Percentiles rank a stretch among this genome's conserved stretches.
phyloP scores from a whole-genome alignment of 495 filamentous ascomycete species.

The Entonaema liquescens region DNA sequence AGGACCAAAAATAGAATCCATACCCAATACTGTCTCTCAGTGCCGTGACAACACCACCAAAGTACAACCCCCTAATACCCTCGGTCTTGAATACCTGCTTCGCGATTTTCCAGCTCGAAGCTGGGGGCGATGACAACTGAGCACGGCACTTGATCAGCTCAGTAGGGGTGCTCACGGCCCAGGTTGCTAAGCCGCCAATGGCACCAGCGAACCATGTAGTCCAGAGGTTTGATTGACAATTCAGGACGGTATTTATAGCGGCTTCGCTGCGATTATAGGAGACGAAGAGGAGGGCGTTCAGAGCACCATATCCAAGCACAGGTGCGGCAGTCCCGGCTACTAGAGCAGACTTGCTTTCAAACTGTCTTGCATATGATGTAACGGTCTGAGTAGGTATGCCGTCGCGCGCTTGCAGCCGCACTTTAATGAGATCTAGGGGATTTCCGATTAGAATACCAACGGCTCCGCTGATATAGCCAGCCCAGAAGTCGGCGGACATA shows the following conservation, averaged over 20 bases:
- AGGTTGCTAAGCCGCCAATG: constrained; percentile 79
- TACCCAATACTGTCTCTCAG: constrained; percentile 86
- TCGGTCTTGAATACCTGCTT: constrained; percentile 65
- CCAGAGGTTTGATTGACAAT: constrained; percentile 53
- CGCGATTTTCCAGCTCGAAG: constrained; percentile 68
- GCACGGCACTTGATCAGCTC: constrained; percentile 88
- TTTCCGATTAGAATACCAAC: constrained; percentile 87
- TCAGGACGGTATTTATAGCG: constrained; percentile 58
- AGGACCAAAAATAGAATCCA: constrained; percentile 93
- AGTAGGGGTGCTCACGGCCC: constrained; percentile 81
- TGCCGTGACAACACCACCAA: constrained; percentile 80
- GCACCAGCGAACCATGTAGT: constrained; percentile 80
- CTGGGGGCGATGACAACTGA: constrained; percentile 60
- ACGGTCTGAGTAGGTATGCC: constrained; percentile 29
- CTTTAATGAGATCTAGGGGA: constrained; percentile 87
- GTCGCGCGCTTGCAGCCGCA: constrained; percentile 72
- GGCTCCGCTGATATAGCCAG: constrained; percentile 83
- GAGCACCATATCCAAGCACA: constrained; percentile 84
- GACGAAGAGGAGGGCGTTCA: constrained; percentile 88
- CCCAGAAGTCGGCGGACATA: constrained; percentile 89
- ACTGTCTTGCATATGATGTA: constrained; percentile 43
- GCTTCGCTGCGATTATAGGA: constrained; percentile 81
- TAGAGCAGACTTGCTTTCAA: constrained; percentile 45
- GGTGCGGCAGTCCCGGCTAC: constrained; percentile 77
- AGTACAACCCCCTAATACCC: constrained; percentile 76